phyloP scores from a whole-genome alignment of 768 basidiomycete species.

The Suillus hirtellus region DNA sequence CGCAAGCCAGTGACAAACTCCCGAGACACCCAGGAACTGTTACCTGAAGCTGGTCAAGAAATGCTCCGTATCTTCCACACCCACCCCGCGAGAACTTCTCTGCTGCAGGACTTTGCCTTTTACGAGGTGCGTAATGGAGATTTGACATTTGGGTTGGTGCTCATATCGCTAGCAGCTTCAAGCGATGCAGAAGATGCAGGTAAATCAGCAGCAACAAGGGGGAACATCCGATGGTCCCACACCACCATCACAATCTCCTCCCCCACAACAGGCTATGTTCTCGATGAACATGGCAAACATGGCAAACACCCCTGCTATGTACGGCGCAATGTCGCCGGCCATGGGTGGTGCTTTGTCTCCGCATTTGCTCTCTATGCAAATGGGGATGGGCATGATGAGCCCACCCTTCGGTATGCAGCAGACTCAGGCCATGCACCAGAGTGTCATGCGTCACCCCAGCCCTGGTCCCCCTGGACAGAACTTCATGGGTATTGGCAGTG shows the following conservation, averaged over 20 bases:
- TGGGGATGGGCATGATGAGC: constrained; percentile 48
- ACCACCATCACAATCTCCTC: constrained; percentile 41
- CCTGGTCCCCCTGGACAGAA: constrained; percentile 55
- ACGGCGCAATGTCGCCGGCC: constrained; percentile 32
- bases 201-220: constrained; percentile 20
- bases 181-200: constrained; percentile 72
- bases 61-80: constrained; percentile 95
- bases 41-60: constrained; percentile 94
- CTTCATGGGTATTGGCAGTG: constrained; percentile 45
- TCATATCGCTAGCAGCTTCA: constrained; percentile 55
- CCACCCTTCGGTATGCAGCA: constrained; percentile 54
- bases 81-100: constrained; percentile 89
- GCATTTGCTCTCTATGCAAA: constrained; percentile 46
- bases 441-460: constrained; percentile 81
- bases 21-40: constrained; percentile 94
- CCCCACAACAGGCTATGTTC: constrained; percentile 48
- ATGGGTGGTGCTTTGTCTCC: constrained; percentile 33
- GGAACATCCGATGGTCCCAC: constrained; percentile 29
- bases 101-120: constrained; percentile 91
- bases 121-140: constrained; percentile 63
- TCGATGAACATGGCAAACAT: constrained; percentile 34
- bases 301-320: constrained; percentile 37
- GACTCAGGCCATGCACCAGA: constrained; percentile 80
- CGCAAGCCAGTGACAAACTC: constrained; percentile 98
- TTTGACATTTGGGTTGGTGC: background rate